Base-by-base conservation (phyloP, 768 basidiomycete species). In the Lentinula aciculospora region DNA sequence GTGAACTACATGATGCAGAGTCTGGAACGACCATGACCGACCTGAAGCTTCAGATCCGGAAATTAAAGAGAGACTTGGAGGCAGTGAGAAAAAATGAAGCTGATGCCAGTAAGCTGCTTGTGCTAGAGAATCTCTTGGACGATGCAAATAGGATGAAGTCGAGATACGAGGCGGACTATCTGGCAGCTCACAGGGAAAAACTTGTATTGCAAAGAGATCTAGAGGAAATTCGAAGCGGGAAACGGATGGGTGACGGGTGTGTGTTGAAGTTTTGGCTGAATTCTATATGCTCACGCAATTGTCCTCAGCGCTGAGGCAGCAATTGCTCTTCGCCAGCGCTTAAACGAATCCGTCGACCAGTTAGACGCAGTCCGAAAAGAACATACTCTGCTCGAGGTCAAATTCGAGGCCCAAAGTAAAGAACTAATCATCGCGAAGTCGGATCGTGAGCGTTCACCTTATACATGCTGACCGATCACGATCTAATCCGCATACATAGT, bases 61-160 rank as follows among this genome's bases (percentile, higher is more conserved):
- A 83, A 59, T 79, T 98, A 28, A 76, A 90, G 67, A 75, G 93
- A 25, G 93, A 98, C 67, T 76, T 98, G 31, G 85, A 87, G 49
- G 80, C 83, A 4, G 79, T 88, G 31, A 79, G 79, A 69, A 85
- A 84, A 69, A 87, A 90, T 60, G 86, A 89, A 64, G 87, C 76
- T 5, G 92, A 94, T 66, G 78, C 85, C 6, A 89, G 88, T 60
- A 80, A 84, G 27, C 72, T 94, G 4, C 68, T 94, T 17, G 91
- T 96, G n/a, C 75, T 97, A 27, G 93, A 98, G 72, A 94, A 92
- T 66, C 73, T 96, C 56, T 74, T 98, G 56, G 92, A 94, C 53
- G 95, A 98, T 63, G 91, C 94, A 28, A 95, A 88, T 60, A 77
- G 89, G 61, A 88, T 91, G 85, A 96, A 96, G 76, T 77, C 82